Evolutionary conservation across 2,329 filamentous ascomycete genomes (phyloP).

Genomic region (Nannizziopsis arthrosporioides): DNA sequence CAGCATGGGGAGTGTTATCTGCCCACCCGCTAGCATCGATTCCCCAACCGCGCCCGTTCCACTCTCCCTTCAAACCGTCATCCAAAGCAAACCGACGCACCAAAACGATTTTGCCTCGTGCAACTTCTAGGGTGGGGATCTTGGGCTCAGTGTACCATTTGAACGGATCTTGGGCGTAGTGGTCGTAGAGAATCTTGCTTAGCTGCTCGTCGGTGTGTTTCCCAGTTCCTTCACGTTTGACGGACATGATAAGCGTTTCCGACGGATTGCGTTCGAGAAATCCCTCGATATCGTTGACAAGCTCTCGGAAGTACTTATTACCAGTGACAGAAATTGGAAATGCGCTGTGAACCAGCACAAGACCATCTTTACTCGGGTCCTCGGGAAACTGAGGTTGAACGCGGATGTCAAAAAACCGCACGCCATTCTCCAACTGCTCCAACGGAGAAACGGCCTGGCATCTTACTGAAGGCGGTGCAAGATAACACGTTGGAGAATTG

Average conservation of each 20-base stretch:
- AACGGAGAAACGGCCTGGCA: constrained; percentile 72
- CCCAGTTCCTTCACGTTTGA: constrained; percentile 86
- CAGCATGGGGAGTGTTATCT: constrained; percentile 72
- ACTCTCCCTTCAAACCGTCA: constrained; percentile 33
- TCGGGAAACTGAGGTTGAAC: constrained; percentile 54
- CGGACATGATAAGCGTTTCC: constrained; percentile 71
- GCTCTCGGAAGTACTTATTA: constrained; percentile 61
- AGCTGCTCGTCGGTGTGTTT: constrained; percentile 69
- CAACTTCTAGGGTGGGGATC: constrained; percentile 67
- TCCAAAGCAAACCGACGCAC: constrained; percentile 67
- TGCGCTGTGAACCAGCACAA: constrained; percentile 76
- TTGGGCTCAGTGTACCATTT: constrained; percentile 69
- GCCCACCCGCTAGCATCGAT: constrained; percentile 60
- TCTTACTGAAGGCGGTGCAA: constrained; percentile 79
- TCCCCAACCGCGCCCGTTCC: constrained; percentile 43
- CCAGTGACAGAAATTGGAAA: constrained; percentile 82
- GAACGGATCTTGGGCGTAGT: constrained; percentile 47
- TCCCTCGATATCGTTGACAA: constrained; percentile 57
- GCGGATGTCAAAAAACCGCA: constrained; percentile 88
- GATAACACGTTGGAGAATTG: constrained; percentile 77
- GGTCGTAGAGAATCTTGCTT: constrained; percentile 56
- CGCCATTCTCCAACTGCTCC: constrained; percentile 74
- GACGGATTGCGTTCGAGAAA: constrained; percentile 69
- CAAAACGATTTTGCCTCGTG: constrained; percentile 70
- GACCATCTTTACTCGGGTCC: constrained; percentile 49